A percentile compares a stretch with the other conserved stretches of the same genome.
phyloP scores from a whole-genome alignment of 176 grass and related monocot species.

The Aegilops speltoides region DNA sequence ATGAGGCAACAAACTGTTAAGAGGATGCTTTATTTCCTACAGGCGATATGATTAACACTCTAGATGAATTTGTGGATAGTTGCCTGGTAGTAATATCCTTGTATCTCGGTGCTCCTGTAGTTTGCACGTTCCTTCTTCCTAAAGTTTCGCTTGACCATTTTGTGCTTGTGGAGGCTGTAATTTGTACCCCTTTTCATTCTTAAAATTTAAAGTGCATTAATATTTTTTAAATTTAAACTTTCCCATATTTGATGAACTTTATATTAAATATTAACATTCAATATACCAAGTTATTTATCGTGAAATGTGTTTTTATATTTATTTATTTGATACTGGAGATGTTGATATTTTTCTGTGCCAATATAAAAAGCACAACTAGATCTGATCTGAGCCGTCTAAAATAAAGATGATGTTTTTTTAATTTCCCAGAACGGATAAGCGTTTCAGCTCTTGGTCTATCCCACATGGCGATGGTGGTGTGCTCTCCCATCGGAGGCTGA shows the following conservation, averaged over 20 bases:
- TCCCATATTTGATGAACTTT: not conserved
- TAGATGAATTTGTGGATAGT: conserved; percentile 16
- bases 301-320: not conserved
- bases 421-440: no score
- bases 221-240: not conserved
- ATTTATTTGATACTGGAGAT: not conserved
- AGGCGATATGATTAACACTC: not conserved
- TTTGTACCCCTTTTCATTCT: not conserved
- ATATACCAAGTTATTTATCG: not conserved
- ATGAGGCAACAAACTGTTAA: conserved; percentile 35
- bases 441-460: no score
- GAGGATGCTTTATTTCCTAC: not conserved
- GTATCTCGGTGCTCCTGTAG: not conserved
- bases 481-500: no score
- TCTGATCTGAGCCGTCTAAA: no score
- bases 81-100: not conserved
- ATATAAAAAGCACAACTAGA: no score
- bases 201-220: not conserved
- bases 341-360: no score
- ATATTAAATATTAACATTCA: not conserved
- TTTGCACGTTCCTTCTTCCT: not conserved
- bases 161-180: not conserved
- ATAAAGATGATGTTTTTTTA: no score
- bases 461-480: no score
- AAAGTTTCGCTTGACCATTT: not conserved